phyloP scores from a whole-genome alignment of 306 rosid species.

The Abrus pulchellus region DNA sequence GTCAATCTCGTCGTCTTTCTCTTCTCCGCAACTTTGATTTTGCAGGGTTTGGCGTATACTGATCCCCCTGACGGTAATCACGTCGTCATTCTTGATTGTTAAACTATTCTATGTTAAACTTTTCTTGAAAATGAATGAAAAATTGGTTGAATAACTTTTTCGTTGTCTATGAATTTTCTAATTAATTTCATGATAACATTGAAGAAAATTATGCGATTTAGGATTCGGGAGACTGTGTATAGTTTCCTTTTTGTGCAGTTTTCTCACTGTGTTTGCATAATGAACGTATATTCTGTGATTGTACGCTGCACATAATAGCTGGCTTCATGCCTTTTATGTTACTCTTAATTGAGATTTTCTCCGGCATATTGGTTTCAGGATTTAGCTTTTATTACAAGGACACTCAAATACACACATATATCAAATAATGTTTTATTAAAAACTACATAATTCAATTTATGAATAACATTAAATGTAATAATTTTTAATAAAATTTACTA shows the following conservation, averaged over 20 bases:
- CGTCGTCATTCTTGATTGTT: constrained; percentile 16
- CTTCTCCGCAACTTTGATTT: constrained; percentile 57
- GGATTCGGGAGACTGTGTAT: background rate
- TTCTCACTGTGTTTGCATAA: background rate
- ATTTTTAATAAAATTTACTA: too few relatives aligned
- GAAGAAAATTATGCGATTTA: constrained; percentile 2
- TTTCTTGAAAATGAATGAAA: constrained; percentile 1
- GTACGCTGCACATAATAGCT: background rate
- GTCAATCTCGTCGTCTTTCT: constrained; percentile 41
- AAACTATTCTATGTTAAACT: constrained; percentile 15
- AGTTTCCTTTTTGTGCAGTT: background rate
- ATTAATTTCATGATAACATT: background rate
- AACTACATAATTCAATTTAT: too few relatives aligned
- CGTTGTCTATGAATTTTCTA: background rate
- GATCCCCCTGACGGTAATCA: constrained; percentile 71
- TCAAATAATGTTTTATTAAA: too few relatives aligned
- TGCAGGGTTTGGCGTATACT: constrained; percentile 62
- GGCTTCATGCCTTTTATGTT: background rate
- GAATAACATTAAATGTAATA: too few relatives aligned
- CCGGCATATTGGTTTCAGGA: too few relatives aligned
- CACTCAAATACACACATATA: too few relatives aligned
- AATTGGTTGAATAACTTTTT: background rate
- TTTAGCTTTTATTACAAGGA: background rate
- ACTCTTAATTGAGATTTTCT: background rate
- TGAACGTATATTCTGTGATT: background rate